phyloP scores from a whole-genome alignment of 768 basidiomycete species.

The Tricholoma hemisulphureum region DNA sequence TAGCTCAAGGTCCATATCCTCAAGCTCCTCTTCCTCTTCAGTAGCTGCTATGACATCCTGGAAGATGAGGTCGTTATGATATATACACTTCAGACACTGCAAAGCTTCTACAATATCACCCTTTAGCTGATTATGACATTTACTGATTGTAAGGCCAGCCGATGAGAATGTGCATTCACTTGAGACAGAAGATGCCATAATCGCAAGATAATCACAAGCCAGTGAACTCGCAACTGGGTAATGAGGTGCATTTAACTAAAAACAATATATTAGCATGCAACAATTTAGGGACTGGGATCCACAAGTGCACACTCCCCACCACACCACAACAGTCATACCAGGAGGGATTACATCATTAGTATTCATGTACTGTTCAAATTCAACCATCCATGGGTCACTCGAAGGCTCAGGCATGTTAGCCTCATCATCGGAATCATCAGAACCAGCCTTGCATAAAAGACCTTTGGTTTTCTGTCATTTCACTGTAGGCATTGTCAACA shows the following conservation, averaged over 20 bases:
- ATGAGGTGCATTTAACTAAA: conserved; percentile 22
- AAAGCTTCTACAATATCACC: conserved; percentile 35
- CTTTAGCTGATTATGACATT: conserved; percentile 31
- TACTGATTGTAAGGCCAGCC: conserved; percentile 39
- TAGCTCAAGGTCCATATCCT: too few species aligned
- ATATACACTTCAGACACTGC: conserved; percentile 24
- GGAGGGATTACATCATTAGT: not conserved
- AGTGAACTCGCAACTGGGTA: conserved; percentile 38
- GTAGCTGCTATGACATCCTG: too few species aligned
- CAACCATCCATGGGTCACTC: conserved; percentile 17
- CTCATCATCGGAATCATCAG: not conserved
- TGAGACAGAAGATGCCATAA: conserved; percentile 39
- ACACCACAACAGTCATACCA: conserved; percentile 21
- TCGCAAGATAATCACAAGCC: conserved; percentile 35
- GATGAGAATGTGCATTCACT: conserved; percentile 40
- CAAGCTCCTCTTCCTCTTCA: too few species aligned
- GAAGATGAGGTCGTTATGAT: conserved; percentile 23
- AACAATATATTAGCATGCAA: not conserved
- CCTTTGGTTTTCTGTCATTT: not conserved
- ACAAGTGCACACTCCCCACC: conserved; percentile 30
- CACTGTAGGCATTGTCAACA: not conserved
- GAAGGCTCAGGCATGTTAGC: not conserved
- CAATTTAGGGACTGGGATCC: not conserved
- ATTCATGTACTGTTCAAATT: conserved; percentile 26
- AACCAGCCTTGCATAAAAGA: not conserved